phyloP scores from a whole-genome alignment of 495 filamentous ascomycete genomes.

The Penicillium verhagenii region DNA sequence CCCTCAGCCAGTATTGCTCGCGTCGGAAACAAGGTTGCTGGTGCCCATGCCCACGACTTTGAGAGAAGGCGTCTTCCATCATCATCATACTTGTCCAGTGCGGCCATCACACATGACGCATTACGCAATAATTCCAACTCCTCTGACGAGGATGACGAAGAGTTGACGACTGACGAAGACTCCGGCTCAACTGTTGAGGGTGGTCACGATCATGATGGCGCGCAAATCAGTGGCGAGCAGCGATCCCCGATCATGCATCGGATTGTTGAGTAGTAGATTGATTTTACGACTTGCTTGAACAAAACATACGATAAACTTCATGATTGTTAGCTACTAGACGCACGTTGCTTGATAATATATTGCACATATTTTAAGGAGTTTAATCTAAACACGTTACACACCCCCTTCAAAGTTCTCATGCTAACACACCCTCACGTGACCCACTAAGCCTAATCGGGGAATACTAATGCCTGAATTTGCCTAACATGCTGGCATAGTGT shows the following conservation, averaged over 20 bases:
- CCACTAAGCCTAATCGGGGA: too few species aligned
- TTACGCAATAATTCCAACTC: conserved; percentile 25
- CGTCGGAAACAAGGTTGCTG: conserved; percentile 60
- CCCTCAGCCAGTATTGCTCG: conserved; percentile 39
- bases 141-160: conserved; percentile 35
- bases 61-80: conserved; percentile 63
- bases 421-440: too few species aligned
- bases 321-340: conserved; percentile 4
- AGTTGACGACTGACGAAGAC: conserved; percentile 20
- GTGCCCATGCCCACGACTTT: conserved; percentile 86
- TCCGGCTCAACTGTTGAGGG: conserved; percentile 7
- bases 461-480: too few species aligned
- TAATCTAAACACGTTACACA: too few species aligned
- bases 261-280: conserved; percentile 16
- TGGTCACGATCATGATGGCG: conserved; percentile 6
- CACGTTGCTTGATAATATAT: conserved; percentile 3
- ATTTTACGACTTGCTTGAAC: background rate
- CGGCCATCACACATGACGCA: conserved; percentile 22
- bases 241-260: conserved; percentile 10
- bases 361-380: conserved; percentile 5
- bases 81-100: conserved; percentile 33
- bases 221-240: background rate
- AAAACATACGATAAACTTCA: conserved; percentile 1
- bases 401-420: too few species aligned
- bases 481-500: too few species aligned